Percentiles rank a stretch among this genome's conserved stretches.
phyloP scores from a whole-genome alignment of 2,329 filamentous ascomycete genomes.

The Hypoxylon sp. region DNA sequence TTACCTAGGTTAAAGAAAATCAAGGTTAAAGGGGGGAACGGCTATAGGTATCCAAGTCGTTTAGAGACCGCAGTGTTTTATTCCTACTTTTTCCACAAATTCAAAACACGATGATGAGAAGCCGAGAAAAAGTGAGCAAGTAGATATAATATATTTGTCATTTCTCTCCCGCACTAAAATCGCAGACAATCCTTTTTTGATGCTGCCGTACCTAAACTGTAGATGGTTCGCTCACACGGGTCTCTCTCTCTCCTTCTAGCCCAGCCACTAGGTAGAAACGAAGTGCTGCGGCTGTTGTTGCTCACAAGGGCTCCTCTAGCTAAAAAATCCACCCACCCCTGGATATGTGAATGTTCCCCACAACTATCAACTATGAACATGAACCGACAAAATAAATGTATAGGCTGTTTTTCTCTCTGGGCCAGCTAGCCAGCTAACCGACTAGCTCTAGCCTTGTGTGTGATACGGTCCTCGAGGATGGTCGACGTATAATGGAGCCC shows the following conservation, averaged over 20 bases:
- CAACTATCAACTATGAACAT: slow-evolving; percentile 38
- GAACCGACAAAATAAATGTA: slow-evolving; percentile 32
- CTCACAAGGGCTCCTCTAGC: slow-evolving; percentile 21
- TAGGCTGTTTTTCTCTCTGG: slow-evolving; percentile 14
- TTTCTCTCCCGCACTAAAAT: slow-evolving; percentile 19
- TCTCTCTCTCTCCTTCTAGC: slow-evolving; percentile 11
- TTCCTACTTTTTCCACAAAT: background rate
- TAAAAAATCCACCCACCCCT: background rate
- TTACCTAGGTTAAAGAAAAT: background rate
- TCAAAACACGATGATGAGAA: background rate
- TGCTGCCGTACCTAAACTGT: background rate
- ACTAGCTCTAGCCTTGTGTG: background rate
- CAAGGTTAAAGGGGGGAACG: background rate
- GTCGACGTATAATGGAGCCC: slow-evolving; percentile 14
- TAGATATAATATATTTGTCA: slow-evolving; percentile 31
- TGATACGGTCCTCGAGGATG: slow-evolving; percentile 13
- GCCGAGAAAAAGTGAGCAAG: background rate
- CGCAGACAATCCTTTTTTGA: slow-evolving; percentile 10
- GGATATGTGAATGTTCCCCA: slow-evolving; percentile 12
- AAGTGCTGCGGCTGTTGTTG: background rate
- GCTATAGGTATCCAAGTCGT: background rate
- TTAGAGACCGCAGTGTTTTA: background rate
- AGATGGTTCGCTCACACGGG: background rate
- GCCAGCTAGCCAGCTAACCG: slow-evolving; percentile 15
- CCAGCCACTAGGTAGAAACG: background rate